Evolutionary conservation across 805 yeast species (phyloP).

Genomic region (Candida nitratophila): DNA sequence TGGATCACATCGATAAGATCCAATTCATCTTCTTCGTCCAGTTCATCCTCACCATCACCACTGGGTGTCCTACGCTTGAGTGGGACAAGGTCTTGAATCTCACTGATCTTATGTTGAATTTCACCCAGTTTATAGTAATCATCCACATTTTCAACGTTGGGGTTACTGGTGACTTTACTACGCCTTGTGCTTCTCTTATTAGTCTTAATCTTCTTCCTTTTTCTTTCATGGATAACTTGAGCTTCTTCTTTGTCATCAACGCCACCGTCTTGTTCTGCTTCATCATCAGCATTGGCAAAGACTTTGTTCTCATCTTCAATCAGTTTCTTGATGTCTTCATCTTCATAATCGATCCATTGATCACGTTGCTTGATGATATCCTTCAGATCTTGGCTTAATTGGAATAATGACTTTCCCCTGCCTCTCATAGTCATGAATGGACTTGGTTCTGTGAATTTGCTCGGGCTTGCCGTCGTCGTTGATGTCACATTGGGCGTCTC

Average conservation of each 20-base stretch:
- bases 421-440: slow-evolving; percentile 16
- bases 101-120: slow-evolving; percentile 35
- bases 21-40: too few species aligned
- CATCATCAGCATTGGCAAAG: background rate
- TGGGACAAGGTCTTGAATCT: slow-evolving; percentile 10
- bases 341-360: slow-evolving; percentile 10
- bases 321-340: slow-evolving; percentile 9
- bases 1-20: too few species aligned
- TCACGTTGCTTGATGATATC: slow-evolving; percentile 25
- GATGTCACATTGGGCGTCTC: background rate
- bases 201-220: slow-evolving; percentile 31
- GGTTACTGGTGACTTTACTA: slow-evolving; percentile 35
- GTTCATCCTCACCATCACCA: too few species aligned
- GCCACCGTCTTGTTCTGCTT: slow-evolving; percentile 2
- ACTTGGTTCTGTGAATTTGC: slow-evolving; percentile 21
- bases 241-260: background rate
- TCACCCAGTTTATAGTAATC: slow-evolving; percentile 26
- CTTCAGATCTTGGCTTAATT: slow-evolving; percentile 39
- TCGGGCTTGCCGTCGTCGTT: slow-evolving; percentile 6
- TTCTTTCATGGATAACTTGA: slow-evolving; percentile 3
- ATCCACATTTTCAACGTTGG: slow-evolving; percentile 19
- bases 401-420: slow-evolving; percentile 30
- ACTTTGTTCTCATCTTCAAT: slow-evolving; percentile 9
- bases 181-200: slow-evolving; percentile 48
- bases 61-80: too few species aligned